Evolutionary conservation across 164 flowering plant genomes (phyloP), one percentile per base, ranked within the genome.

Genomic region (Tetrastigma voinierianum): DNA sequence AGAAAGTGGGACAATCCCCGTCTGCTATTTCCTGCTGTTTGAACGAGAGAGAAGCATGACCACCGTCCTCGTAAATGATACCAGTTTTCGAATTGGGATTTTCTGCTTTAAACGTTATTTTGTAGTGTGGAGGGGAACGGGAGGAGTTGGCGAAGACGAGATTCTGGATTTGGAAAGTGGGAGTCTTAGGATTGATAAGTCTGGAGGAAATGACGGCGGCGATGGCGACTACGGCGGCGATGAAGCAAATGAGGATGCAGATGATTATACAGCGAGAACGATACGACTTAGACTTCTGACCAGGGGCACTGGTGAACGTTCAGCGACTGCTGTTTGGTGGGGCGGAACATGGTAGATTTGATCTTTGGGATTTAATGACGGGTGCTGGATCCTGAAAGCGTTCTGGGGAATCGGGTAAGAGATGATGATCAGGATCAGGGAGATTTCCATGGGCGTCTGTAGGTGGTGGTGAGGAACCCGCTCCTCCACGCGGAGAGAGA

Each of bases 331-430:
- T 61, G 88, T 83, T 44, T 87, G 87, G 0, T 88, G 90, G 0
- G 92, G 89, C 0, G 94, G 92, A 9, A 88, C 78, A 3, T 88
- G 87, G 59, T 86, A 90, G 58, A 90, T 76, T 73, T 84, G 90
- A 25, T 87, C 90, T 59, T 83, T 86, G 10, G 92, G 90, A 67
- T n/a, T n/a, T n/a, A n/a, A n/a, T n/a, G n/a, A n/a, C n/a, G n/a
- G n/a, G n/a, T n/a, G n/a, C n/a, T n/a, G n/a, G n/a, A n/a, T n/a
- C 4, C 61, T 55, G 49, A 48, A 57, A 12, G 48, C n/a, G 7
- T 56, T 47, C 1, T 19, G 61, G 23, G n/a, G 53, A 51, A 15
- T 19, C 47, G n/a, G 66, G 19, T 1, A 4, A 32, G 40, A 48
- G 69, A n/a, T n/a, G n/a, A n/a, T n/a, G n/a, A n/a, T n/a, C n/a